Percentiles rank a stretch among this genome's conserved stretches.
phyloP scores from a whole-genome alignment of 148 eudicot species.

The Vaccinium darrowii region DNA sequence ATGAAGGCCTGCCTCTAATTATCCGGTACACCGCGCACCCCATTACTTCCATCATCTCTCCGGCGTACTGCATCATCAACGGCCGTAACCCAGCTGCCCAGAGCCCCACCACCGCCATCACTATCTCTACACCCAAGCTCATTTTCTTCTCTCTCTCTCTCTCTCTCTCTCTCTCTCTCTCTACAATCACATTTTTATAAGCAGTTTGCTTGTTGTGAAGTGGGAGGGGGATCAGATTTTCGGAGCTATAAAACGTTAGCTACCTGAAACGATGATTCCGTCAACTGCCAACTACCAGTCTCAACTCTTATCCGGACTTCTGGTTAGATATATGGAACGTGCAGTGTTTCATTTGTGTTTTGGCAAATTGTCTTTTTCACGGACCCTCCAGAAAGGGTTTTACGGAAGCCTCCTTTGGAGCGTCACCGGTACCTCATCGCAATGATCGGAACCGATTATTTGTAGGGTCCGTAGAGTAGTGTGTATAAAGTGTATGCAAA shows the following conservation, averaged over 20 bases:
- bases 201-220: neutral
- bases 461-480: too few relatives aligned
- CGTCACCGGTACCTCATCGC: too few relatives aligned
- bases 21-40: conserved; percentile 14
- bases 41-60: conserved; percentile 23
- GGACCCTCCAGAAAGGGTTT: too few relatives aligned
- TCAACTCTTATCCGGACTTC: neutral
- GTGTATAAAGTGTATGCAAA: too few relatives aligned
- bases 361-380: too few relatives aligned
- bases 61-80: conserved; percentile 11
- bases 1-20: conserved; percentile 6
- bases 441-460: too few relatives aligned
- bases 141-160: neutral
- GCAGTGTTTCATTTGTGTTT: too few relatives aligned
- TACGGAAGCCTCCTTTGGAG: too few relatives aligned
- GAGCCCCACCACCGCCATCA: conserved; percentile 19
- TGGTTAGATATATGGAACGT: too few relatives aligned
- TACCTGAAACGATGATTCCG: neutral
- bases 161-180: conserved; percentile 9
- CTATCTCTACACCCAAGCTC: conserved; percentile 18
- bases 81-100: conserved; percentile 20
- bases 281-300: conserved; percentile 16
- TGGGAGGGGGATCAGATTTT: neutral
- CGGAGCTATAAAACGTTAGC: neutral
- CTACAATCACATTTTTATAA: neutral